phyloP scores from a whole-genome alignment of 78 protist genomes.

The Dictyostelium capitatum region DNA sequence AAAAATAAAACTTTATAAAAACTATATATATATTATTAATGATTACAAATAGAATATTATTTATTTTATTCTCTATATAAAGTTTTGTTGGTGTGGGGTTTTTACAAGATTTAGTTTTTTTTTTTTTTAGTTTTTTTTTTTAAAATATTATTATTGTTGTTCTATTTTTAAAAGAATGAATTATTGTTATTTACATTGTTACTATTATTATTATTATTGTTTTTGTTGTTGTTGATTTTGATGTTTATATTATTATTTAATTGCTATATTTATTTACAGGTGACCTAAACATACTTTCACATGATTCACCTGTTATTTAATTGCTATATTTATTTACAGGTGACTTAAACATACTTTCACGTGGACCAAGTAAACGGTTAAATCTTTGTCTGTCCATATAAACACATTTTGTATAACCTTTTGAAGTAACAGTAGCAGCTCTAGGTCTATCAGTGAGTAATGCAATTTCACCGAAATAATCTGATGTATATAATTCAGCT shows the following conservation, averaged over 20 bases:
- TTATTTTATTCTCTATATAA: neutral
- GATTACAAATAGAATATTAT: neutral
- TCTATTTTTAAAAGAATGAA: too few relatives aligned
- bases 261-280: too few relatives aligned
- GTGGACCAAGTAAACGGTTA: slow-evolving; percentile 90
- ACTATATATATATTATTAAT: neutral
- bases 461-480: slow-evolving; percentile 95
- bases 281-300: too few relatives aligned
- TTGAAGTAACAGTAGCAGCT: slow-evolving; percentile 91
- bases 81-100: neutral
- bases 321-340: too few relatives aligned
- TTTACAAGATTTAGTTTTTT: neutral
- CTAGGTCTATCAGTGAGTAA: slow-evolving; percentile 86
- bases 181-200: too few relatives aligned
- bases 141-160: too few relatives aligned
- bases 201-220: too few relatives aligned
- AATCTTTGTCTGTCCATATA: slow-evolving; percentile 90
- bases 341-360: too few relatives aligned
- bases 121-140: too few relatives aligned
- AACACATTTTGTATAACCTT: slow-evolving; percentile 75
- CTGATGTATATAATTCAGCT: slow-evolving; percentile 64
- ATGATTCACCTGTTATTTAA: slow-evolving; percentile 27
- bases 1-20: neutral
- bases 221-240: too few relatives aligned
- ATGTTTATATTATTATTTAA: too few relatives aligned